Evolutionary conservation across 257 asterid species (phyloP), one percentile per base, ranked within the genome.

Genomic region (Parsonsia alboflavescens): DNA sequence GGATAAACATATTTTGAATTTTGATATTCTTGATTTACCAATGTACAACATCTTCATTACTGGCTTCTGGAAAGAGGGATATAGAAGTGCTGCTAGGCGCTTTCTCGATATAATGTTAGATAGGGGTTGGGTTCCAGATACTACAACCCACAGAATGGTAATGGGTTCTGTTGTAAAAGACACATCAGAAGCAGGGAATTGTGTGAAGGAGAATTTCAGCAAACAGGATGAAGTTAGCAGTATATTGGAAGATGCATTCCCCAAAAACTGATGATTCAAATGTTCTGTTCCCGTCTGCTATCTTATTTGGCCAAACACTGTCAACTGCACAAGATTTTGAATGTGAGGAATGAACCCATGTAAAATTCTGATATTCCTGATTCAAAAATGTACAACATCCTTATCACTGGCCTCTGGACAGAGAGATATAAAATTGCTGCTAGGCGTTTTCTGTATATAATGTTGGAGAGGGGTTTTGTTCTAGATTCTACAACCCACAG

Each of bases 401-500:
- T 93, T 76, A 78, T 91, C 36, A 73, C 80, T n/a, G 81, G 86
- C 73, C 91, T 93, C 36, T 88, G 93, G 90, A 84, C 84, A 76
- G 96, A 88, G 82, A 97, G 96, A 53, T 80, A 84, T 75, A 80
- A 73, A 84, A 77, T 13, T 45, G 88, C 81, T 84, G 93, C 97
- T 28, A 59, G 82, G 42, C 73, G 52, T 44, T 73, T 89, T 68
- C 65, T 91, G 83, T 96, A 91, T 65, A 66, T 74, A 49, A 89
- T 93, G 92, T 77, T 91, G 89, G 97, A 80, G 21, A 89, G 86
- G 80, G 97, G 96, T 46, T 91, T 92, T 89, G 86, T 91, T 57
- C 98, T 96, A 1, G 85, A 86, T 77, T 77, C 87, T 63, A 63
- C 82, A 41, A 88, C 94, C 72, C 98, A 93, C 75, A 86, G 83